Percentiles rank a stretch among this genome's conserved stretches.
Evolutionary conservation across 345 rosid genomes (phyloP).

Genomic region (Arabidopsis arenosa): DNA sequence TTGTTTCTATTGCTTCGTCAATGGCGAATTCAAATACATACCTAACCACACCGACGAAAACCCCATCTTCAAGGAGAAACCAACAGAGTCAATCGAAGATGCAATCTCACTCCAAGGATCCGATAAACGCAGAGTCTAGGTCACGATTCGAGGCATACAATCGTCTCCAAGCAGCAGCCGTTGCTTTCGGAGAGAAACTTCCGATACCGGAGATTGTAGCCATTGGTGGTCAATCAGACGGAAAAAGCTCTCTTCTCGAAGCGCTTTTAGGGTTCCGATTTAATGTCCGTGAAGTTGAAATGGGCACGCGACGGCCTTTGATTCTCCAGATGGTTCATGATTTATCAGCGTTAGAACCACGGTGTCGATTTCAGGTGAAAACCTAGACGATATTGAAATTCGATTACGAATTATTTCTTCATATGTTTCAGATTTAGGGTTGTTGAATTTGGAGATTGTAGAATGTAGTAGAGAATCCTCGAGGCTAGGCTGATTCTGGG

Average conservation of each 20-base stretch:
- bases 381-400: background rate
- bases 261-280: slow-evolving; percentile 94
- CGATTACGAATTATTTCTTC: background rate
- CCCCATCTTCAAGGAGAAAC: slow-evolving; percentile 55
- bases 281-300: slow-evolving; percentile 95
- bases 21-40: slow-evolving; percentile 61
- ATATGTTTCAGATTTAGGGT: background rate
- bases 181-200: slow-evolving; percentile 96
- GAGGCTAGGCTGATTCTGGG: background rate
- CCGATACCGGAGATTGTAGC: slow-evolving; percentile 98
- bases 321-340: slow-evolving; percentile 98
- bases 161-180: slow-evolving; percentile 91
- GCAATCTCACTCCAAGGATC: slow-evolving; percentile 40
- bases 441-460: slow-evolving; percentile 10
- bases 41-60: slow-evolving; percentile 65
- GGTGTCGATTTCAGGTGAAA: slow-evolving; percentile 84
- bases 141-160: slow-evolving; percentile 96
- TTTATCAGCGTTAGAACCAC: slow-evolving; percentile 79
- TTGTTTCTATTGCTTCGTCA: slow-evolving; percentile 31
- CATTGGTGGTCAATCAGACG: slow-evolving; percentile 95
- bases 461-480: background rate
- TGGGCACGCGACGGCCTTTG: slow-evolving; percentile 96
- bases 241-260: slow-evolving; percentile 94
- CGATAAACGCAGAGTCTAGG: slow-evolving; percentile 43
- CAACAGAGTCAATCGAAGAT: slow-evolving; percentile 37